Evolutionary conservation across 805 yeast species (phyloP), one percentile per base, ranked within the genome.

Genomic region (Vanderwaltozyma yarrowii): DNA sequence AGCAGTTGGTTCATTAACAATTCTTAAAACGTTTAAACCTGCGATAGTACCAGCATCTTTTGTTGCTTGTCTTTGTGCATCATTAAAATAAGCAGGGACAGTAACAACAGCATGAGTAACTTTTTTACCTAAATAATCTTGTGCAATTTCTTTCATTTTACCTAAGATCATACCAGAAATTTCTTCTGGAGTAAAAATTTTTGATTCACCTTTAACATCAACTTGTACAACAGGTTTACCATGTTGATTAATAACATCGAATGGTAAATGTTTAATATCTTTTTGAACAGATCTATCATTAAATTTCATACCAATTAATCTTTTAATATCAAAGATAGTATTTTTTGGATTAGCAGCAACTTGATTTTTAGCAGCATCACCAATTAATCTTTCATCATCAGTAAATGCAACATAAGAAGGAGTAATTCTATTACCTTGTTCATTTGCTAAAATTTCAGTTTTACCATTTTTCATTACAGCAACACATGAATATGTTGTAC

Each of bases 401-500:
- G 87, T 83, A 67, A 87, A 87, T 9, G 94, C 95, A 45, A 87
- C 96, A 57, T 81, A 87, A 1, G 95, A 85, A 20, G 96, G 96
- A 15, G 96, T 87, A 53, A 88, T 87, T 73, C 96, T 82, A 69
- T 86, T 85, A 70, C 96, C 96, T 70, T 87, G 96, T 66, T 87
- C 96, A 59, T 87, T 87, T 47, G 96, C 95, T 47, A 87, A 71
- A 52, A 87, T 87, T 60, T 87, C 96, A 36, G 89, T 95, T 57
- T 87, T 74, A 56, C 88, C 94, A 51, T 78, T 76, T 55, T 74
- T 74, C 81, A 77, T 76, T 34, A 76, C 86, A 51, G 95, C 96
- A 40, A 88, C 96, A 78, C 96, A 88, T 2, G 96, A 87, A 69
- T 88, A 88, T 2, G 96, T 88, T 44, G 96, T 88, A 63, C 98